These are phyloP conservation scores for Solanum lycopersicoides DNA, from an alignment of 257 asterid genomes.

Conservation along the genomic window DNA sequence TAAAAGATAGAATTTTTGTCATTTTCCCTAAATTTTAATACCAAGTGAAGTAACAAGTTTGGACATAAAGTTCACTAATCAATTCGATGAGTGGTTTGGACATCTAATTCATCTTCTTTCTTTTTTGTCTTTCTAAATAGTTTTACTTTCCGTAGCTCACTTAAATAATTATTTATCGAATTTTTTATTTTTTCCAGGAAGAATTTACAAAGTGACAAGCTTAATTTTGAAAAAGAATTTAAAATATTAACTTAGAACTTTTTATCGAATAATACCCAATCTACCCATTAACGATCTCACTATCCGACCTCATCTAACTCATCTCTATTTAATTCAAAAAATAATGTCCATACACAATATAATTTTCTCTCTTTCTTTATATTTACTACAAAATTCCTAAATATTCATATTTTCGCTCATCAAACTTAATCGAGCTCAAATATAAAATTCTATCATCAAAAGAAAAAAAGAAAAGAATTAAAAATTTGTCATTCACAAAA, in stretches of 20 bases:
- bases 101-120: background rate
- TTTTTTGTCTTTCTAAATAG: background rate
- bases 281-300: background rate
- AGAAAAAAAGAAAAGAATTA: background rate
- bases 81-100: background rate
- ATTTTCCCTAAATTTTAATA: no score
- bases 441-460: rapidly evolving
- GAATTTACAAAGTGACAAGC: background rate
- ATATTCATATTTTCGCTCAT: background rate
- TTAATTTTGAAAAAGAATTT: background rate
- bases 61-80: background rate
- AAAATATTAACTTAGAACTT: background rate
- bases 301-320: no score
- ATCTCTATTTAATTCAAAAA: no score
- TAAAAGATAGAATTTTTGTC: no score
- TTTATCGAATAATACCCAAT: background rate
- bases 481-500: background rate
- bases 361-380: background rate
- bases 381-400: no score
- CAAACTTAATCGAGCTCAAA: no score
- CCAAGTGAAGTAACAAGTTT: no score
- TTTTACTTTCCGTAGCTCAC: background rate
- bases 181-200: rapidly evolving
- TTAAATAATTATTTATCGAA: background rate
- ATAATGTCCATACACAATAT: background rate